These are phyloP conservation scores for Rhizopogon vinicolor DNA, from an alignment of 768 basidiomycete species.

Conservation along the genomic window DNA sequence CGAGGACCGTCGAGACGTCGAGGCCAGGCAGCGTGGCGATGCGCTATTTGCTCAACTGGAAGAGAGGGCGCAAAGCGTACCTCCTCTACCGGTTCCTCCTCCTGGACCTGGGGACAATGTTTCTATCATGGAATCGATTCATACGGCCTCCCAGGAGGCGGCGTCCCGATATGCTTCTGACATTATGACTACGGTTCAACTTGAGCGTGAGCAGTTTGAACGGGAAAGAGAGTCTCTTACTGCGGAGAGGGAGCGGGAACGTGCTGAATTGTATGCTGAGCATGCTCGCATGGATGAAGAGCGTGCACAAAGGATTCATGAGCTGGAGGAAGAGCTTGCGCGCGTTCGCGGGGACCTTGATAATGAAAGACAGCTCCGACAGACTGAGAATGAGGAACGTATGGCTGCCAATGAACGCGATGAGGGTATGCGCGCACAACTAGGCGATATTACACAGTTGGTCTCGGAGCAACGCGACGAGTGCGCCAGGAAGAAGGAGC, in stretches of 20 bases:
- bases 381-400: constrained; percentile 54
- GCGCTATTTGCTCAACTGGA: constrained; percentile 21
- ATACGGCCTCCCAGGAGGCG: constrained; percentile 45
- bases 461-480: constrained; percentile 63
- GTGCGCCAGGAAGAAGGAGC: constrained; percentile 52
- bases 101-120: constrained; percentile 18
- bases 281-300: constrained; percentile 42
- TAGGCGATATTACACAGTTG: constrained; percentile 69
- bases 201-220: constrained; percentile 56
- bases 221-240: constrained; percentile 50
- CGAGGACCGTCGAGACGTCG: constrained; percentile 54
- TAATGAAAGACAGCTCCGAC: constrained; percentile 52
- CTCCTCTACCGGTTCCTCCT: constrained; percentile 17
- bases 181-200: constrained; percentile 51
- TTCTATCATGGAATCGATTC: constrained; percentile 33
- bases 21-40: constrained; percentile 39
- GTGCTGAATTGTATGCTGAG: constrained; percentile 46
- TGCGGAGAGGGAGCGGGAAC: constrained; percentile 49
- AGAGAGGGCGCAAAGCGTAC: constrained; percentile 19
- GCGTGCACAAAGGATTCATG: constrained; percentile 49
- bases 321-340: constrained; percentile 61
- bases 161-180: constrained; percentile 53
- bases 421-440: constrained; percentile 53
- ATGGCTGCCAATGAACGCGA: constrained; percentile 63
- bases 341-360: constrained; percentile 56